Evolutionary conservation across 2,329 filamentous ascomycete species (phyloP), one percentile per base, ranked within the genome.

Genomic region (Colletotrichum abscissum): DNA sequence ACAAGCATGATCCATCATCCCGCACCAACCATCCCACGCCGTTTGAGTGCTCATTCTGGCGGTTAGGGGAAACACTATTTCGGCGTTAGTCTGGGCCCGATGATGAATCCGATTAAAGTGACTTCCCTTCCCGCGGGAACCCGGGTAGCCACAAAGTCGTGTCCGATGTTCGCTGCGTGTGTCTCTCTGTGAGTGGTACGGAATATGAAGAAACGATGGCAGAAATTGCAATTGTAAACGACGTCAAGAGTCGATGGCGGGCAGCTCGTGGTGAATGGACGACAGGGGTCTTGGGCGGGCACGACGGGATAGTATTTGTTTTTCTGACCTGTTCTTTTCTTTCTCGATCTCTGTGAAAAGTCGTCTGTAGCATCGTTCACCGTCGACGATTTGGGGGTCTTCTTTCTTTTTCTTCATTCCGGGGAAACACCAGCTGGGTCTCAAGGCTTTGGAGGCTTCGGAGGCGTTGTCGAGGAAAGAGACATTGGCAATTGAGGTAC

Each of bases 371-470:
- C 7, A 24, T 42, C 54, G 24, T 42, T 49, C 42, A 49, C 42
- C 62, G 28, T 55, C 55, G 22, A 28, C 28, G 60, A 62, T 63
- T 70, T 56, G 35, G 35, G 28, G 24, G 8, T 3, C 16, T 57
- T 16, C 49, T 70, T 66, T 30, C 67, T 73, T 71, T 73, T 71
- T 71, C 59, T 42, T 63, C 67, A 66, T 70, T 73, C 60, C 56
- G 67, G 60, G 67, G 55, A 71, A 71, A 70, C 70, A 65, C 66
- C 70, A 60, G 63, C 70, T 63, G 70, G 66, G 42, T 65, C 42
- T 42, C 22, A 12, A 28, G 62, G 38, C 54, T 54, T 57, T 52
- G 16, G 57, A 38, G 67, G 54, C 49, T 58, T 57, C 35, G n/a
- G 57, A 38, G 67, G 38, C 52, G 67, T 57, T 55, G 59, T 64